A percentile compares a stretch with the other conserved stretches of the same genome.
Evolutionary conservation across 2,329 filamentous ascomycete species (phyloP).

Genomic region (Cyclaneusma minus): DNA sequence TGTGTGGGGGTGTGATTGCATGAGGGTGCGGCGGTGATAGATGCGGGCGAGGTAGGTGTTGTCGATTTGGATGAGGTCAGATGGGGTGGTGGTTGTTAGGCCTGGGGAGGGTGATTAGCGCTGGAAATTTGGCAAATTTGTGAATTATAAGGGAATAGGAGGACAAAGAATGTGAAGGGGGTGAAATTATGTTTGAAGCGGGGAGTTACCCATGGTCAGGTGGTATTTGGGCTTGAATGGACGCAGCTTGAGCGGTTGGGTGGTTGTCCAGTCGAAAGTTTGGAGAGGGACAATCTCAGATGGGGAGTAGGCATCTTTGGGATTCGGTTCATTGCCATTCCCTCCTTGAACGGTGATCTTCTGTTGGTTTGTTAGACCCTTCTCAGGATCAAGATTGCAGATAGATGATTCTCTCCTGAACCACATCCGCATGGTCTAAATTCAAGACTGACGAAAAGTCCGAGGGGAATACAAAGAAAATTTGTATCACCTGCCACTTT

Average conservation of each 20-base stretch:
- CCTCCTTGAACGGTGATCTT: too few species aligned
- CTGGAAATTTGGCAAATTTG: neutral
- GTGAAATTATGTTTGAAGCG: neutral
- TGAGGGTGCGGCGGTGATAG: slow-evolving; percentile 28
- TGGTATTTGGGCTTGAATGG: slow-evolving; percentile 47
- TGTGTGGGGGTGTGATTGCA: slow-evolving; percentile 25
- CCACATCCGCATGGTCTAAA: too few species aligned
- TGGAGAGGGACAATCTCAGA: slow-evolving; percentile 22
- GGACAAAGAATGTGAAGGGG: neutral
- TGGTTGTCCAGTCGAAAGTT: slow-evolving; percentile 32
- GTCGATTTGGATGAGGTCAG: slow-evolving; percentile 42
- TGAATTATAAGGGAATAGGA: slow-evolving; percentile 1
- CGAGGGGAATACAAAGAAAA: too few species aligned
- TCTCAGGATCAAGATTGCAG: too few species aligned
- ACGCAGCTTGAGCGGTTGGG: slow-evolving; percentile 34
- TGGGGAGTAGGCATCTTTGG: too few species aligned
- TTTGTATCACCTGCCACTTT: too few species aligned
- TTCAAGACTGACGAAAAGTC: too few species aligned
- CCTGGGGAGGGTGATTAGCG: slow-evolving; percentile 20
- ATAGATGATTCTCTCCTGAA: too few species aligned
- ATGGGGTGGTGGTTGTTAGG: slow-evolving; percentile 32
- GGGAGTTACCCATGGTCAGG: slow-evolving; percentile 41
- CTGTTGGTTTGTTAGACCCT: too few species aligned
- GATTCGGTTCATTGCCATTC: too few species aligned
- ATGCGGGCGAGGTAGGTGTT: slow-evolving; percentile 39